Conservation (phyloP, 2,329 filamentous ascomycete species). For the Fusarium metavorans region DNA sequence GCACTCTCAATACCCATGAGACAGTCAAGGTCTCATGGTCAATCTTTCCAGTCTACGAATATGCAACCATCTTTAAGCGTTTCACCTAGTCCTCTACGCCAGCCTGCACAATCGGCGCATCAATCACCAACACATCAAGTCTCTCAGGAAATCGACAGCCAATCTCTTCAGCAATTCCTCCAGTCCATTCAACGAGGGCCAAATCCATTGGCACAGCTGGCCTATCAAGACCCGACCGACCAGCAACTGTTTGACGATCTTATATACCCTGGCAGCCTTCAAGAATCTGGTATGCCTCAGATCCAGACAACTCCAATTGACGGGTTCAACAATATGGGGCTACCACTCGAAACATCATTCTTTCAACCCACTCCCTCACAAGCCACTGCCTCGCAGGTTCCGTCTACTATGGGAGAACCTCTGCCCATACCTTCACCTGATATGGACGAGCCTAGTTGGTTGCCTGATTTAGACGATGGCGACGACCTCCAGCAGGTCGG, state of each 20-base stretch:
- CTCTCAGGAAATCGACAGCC: background rate
- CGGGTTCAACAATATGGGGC: constrained; percentile 1
- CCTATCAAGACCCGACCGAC: background rate
- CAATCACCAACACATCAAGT: background rate
- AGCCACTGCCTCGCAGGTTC: constrained; percentile 22
- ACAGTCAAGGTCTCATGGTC: background rate
- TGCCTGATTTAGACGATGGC: background rate
- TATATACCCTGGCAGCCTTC: background rate
- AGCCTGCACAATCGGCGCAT: background rate
- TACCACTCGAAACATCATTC: constrained; percentile 3
- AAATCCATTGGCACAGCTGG: background rate
- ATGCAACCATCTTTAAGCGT: background rate
- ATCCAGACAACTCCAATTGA: constrained; percentile 1
- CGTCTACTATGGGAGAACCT: constrained; percentile 29
- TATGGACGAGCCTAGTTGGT: constrained; percentile 7
- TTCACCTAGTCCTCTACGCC: background rate
- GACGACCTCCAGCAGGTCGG: constrained; percentile 15
- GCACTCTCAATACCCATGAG: background rate
- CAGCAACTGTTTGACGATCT: background rate
- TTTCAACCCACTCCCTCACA: constrained; percentile 21
- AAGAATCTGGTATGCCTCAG: background rate
- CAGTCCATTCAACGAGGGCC: background rate
- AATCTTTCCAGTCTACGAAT: background rate
- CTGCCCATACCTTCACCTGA: constrained; percentile 15
- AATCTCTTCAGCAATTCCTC: background rate